Evolutionary conservation across 2,329 filamentous ascomycete genomes (phyloP).

Genomic region (Thermochaetoides dissita): DNA sequence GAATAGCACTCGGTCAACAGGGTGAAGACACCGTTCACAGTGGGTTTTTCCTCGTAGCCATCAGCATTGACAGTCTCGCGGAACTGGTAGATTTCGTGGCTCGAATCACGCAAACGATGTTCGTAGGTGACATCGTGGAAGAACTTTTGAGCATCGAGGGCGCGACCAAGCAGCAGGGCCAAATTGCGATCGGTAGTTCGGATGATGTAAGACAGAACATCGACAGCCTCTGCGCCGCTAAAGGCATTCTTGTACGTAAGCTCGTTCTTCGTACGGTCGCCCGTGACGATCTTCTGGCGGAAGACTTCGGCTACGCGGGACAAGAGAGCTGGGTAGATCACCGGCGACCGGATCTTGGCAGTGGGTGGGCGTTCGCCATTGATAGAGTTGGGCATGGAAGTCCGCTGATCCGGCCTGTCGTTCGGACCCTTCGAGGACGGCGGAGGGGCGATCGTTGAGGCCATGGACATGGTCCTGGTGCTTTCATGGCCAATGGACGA

Average conservation of each 20-base stretch:
- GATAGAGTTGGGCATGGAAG: conserved; percentile 42
- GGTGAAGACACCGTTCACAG: conserved; percentile 91
- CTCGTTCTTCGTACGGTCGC: conserved; percentile 90
- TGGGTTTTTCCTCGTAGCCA: conserved; percentile 46
- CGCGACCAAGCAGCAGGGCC: conserved; percentile 76
- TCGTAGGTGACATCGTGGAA: conserved; percentile 99
- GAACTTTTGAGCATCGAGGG: conserved; percentile 93
- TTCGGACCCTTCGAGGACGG: conserved; percentile 40
- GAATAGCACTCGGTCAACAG: conserved; percentile 95
- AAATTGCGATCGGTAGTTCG: conserved; percentile 92
- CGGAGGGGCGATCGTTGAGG: conserved; percentile 59
- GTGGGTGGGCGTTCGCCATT: conserved; percentile 43
- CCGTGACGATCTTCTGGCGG: conserved; percentile 70
- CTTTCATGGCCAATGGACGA: conserved; percentile 39
- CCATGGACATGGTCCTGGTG: conserved; percentile 76
- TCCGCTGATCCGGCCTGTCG: conserved; percentile 35
- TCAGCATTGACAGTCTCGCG: conserved; percentile 82
- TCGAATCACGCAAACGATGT: conserved; percentile 85
- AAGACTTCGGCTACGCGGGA: conserved; percentile 92
- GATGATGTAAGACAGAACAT: conserved; percentile 91
- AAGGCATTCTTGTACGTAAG: conserved; percentile 96
- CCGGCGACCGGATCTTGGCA: conserved; percentile 55
- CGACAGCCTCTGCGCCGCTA: conserved; percentile 87
- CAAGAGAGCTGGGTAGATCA: conserved; percentile 86
- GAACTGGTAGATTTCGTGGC: conserved; percentile 92